Evolutionary conservation across 2,329 filamentous ascomycete genomes (phyloP).

Genomic region (Botrytis elliptica): DNA sequence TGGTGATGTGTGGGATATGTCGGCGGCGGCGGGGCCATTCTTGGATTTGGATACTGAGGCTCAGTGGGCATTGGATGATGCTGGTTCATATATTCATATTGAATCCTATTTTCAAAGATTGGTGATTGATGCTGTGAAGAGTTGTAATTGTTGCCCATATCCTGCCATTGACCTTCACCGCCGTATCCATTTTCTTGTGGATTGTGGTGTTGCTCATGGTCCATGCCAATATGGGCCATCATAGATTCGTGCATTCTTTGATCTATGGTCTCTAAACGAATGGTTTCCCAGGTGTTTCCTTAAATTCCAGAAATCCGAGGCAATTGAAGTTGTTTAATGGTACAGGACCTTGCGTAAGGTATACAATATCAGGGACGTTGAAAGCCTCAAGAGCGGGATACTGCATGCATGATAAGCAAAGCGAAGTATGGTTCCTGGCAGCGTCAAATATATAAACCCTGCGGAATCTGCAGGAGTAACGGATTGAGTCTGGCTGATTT

Average conservation of each 20-base stretch:
- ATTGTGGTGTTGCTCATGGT: constrained; percentile 37
- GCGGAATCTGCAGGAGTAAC: constrained; percentile 35
- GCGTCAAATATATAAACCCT: constrained; percentile 38
- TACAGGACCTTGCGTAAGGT: constrained; percentile 39
- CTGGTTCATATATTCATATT: constrained; percentile 59
- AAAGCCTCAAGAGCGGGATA: constrained; percentile 39
- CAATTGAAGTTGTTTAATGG: constrained; percentile 32
- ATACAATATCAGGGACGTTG: constrained; percentile 18
- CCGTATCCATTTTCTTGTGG: constrained; percentile 42
- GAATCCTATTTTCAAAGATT: constrained; percentile 65
- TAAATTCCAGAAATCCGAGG: constrained; percentile 26
- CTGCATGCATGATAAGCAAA: constrained; percentile 42
- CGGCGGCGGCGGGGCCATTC: constrained; percentile 54
- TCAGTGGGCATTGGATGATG: constrained; percentile 63
- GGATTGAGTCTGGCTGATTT: constrained; percentile 28
- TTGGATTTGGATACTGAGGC: constrained; percentile 49
- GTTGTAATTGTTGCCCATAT: constrained; percentile 47
- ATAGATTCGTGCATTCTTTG: constrained; percentile 40
- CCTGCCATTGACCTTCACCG: constrained; percentile 52
- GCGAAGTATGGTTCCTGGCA: constrained; percentile 36
- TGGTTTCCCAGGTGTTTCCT: constrained; percentile 16
- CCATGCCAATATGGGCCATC: constrained; percentile 41
- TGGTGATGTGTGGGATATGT: constrained; percentile 49
- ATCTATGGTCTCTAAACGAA: constrained; percentile 7
- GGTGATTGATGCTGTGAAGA: constrained; percentile 65